These are phyloP conservation scores for Fusarium xylarioides DNA, from an alignment of 2,329 filamentous ascomycete species.

Conservation along the genomic window DNA sequence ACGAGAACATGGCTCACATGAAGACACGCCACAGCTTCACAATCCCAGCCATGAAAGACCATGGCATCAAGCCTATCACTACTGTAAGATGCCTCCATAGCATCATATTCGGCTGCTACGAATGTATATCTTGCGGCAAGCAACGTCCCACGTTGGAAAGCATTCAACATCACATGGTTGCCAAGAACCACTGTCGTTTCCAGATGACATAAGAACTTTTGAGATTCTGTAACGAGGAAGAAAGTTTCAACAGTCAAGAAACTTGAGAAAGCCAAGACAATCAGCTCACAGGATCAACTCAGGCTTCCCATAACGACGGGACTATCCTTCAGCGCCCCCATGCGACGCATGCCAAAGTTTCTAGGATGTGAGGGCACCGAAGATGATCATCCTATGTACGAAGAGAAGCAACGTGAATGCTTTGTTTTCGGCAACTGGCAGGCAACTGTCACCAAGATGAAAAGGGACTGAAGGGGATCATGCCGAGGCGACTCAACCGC, in stretches of 20 bases:
- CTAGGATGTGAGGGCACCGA: no score
- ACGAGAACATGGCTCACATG: conserved; percentile 59
- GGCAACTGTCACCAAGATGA: no score
- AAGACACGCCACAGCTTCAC: conserved; percentile 57
- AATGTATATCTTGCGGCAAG: conserved; percentile 62
- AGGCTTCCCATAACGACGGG: no score
- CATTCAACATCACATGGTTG: conserved; percentile 60
- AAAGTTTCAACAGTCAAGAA: neutral
- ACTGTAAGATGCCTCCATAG: conserved; percentile 58
- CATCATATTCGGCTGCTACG: conserved; percentile 57
- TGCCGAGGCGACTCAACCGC: neutral
- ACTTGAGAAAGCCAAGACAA: neutral
- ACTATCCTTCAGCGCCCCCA: neutral
- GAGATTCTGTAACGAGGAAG: conserved; percentile 45
- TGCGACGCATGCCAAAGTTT: neutral
- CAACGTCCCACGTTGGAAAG: conserved; percentile 54
- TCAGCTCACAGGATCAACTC: neutral
- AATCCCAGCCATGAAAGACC: conserved; percentile 49
- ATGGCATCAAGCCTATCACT: conserved; percentile 56
- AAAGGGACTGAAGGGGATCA: neutral
- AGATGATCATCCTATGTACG: neutral
- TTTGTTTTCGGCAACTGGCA: neutral
- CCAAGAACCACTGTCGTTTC: conserved; percentile 59
- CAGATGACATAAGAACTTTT: conserved; percentile 51
- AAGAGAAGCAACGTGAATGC: neutral